Evolutionary conservation across 345 rosid species (phyloP).

Genomic region (Cochlearia excelsa): DNA sequence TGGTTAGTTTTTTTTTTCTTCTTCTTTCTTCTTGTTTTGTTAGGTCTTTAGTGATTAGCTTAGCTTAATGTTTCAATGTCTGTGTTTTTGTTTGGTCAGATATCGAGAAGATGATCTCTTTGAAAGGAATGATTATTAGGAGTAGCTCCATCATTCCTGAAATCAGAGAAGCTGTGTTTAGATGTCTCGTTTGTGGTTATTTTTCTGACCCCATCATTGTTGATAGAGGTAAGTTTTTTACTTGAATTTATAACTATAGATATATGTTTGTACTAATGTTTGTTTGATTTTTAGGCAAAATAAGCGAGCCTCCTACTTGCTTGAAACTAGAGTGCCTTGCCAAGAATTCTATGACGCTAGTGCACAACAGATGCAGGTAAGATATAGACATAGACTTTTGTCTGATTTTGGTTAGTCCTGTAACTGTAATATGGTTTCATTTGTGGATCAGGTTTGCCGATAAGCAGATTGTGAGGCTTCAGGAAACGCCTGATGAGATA

Average conservation of each 20-base stretch:
- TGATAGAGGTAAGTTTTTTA: constrained; percentile 72
- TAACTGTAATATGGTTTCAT: not conserved
- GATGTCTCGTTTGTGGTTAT: constrained; percentile 86
- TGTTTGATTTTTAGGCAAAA: constrained; percentile 50
- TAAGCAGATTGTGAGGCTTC: constrained; percentile 98
- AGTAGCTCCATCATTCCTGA: constrained; percentile 95
- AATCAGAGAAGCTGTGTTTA: constrained; percentile 91
- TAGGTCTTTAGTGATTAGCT: constrained; percentile 9
- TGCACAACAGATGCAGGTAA: constrained; percentile 96
- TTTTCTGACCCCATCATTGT: constrained; percentile 80
- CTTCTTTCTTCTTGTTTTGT: not conserved
- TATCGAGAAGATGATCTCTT: constrained; percentile 93
- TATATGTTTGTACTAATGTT: constrained; percentile 6
- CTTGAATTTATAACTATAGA: constrained; percentile 7
- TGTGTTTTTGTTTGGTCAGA: constrained; percentile 42
- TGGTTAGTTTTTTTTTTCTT: constrained; percentile 40
- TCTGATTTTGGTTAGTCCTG: not conserved
- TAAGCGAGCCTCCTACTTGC: constrained; percentile 76
- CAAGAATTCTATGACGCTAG: constrained; percentile 80
- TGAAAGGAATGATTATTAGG: constrained; percentile 93
- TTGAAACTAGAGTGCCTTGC: constrained; percentile 81
- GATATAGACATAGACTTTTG: constrained; percentile 6
- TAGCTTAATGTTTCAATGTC: constrained; percentile 22
- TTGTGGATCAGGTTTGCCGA: constrained; percentile 68
- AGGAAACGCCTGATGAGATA: constrained; percentile 96